A percentile compares a stretch with the other conserved stretches of the same genome.
Conservation (phyloP, 805 yeast species). For the Metschnikowia colocasiae region DNA sequence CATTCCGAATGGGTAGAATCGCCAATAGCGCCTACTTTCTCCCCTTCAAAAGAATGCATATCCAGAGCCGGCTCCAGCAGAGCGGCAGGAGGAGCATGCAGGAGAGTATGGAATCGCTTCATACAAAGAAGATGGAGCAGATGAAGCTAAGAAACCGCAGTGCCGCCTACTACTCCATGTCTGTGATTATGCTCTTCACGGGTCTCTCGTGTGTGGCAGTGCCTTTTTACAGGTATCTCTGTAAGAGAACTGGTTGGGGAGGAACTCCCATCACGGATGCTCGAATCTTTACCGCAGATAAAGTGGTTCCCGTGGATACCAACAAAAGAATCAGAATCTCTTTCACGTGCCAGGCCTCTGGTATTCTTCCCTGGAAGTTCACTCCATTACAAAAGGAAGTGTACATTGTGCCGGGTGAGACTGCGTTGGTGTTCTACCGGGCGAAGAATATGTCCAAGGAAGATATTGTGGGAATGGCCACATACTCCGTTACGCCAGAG, state of each 20-base stretch:
- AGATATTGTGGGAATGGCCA: conserved; percentile 97
- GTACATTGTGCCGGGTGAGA: conserved; percentile 91
- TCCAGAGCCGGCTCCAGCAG: conserved; percentile 3
- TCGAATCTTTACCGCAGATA: conserved; percentile 77
- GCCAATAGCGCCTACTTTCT: not conserved
- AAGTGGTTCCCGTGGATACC: conserved; percentile 81
- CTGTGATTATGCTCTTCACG: conserved; percentile 66
- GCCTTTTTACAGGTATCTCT: conserved; percentile 84
- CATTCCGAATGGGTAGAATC: not conserved
- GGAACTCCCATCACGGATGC: conserved; percentile 91
- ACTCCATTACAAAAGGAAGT: conserved; percentile 94
- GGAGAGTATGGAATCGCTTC: conserved; percentile 8
- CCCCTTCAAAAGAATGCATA: not conserved
- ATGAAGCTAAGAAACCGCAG: conserved; percentile 44
- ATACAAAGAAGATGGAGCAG: conserved; percentile 25
- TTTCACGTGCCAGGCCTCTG: conserved; percentile 89
- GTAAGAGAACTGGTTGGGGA: conserved; percentile 94
- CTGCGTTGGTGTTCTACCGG: conserved; percentile 92
- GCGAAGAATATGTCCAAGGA: conserved; percentile 83
- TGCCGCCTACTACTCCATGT: conserved; percentile 60
- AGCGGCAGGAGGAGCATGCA: not conserved
- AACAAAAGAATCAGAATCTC: conserved; percentile 76
- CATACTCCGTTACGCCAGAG: conserved; percentile 94
- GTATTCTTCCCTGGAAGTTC: conserved; percentile 90
- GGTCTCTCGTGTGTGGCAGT: conserved; percentile 88